phyloP scores from a whole-genome alignment of 2,329 filamentous ascomycete genomes.

The Talaromyces amestolkiae region DNA sequence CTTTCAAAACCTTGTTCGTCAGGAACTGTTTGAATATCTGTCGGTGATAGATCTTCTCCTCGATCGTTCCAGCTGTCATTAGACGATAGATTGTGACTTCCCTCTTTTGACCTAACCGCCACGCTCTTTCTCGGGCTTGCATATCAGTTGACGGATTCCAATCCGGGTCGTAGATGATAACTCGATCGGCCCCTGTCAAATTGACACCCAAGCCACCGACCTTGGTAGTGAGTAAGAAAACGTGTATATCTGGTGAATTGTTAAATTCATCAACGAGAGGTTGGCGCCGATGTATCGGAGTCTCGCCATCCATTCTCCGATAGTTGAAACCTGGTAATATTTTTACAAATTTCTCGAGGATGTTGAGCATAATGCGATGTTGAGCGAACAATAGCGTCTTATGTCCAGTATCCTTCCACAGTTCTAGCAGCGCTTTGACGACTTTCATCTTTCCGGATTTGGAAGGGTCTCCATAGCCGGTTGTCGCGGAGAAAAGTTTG shows the following conservation, averaged over 20 bases:
- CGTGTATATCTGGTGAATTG: constrained; percentile 69
- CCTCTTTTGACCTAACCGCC: constrained; percentile 90
- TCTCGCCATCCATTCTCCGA: constrained; percentile 89
- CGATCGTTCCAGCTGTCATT: constrained; percentile 97
- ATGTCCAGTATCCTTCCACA: constrained; percentile 90
- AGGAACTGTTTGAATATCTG: constrained; percentile 99
- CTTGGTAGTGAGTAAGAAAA: constrained; percentile 93
- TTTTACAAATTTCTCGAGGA: constrained; percentile 77
- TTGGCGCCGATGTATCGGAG: constrained; percentile 84
- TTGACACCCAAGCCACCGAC: constrained; percentile 94
- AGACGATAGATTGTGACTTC: constrained; percentile 94
- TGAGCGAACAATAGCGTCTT: constrained; percentile 93
- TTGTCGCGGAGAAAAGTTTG: constrained; percentile 55
- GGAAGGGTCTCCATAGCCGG: constrained; percentile 69
- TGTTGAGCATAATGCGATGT: constrained; percentile 91
- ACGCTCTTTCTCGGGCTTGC: constrained; percentile 91
- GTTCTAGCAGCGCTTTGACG: constrained; percentile 77
- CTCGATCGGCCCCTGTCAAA: constrained; percentile 87
- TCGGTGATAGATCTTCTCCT: constrained; percentile 98
- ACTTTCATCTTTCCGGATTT: constrained; percentile 97
- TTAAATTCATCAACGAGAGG: constrained; percentile 92
- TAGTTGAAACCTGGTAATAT: constrained; percentile 69
- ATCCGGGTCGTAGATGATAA: constrained; percentile 97
- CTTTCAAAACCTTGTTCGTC: constrained; percentile 91
- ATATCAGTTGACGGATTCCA: constrained; percentile 98